Base-by-base conservation (phyloP, 2,329 filamentous ascomycete genomes). In the Fusarium oligoseptatum region DNA sequence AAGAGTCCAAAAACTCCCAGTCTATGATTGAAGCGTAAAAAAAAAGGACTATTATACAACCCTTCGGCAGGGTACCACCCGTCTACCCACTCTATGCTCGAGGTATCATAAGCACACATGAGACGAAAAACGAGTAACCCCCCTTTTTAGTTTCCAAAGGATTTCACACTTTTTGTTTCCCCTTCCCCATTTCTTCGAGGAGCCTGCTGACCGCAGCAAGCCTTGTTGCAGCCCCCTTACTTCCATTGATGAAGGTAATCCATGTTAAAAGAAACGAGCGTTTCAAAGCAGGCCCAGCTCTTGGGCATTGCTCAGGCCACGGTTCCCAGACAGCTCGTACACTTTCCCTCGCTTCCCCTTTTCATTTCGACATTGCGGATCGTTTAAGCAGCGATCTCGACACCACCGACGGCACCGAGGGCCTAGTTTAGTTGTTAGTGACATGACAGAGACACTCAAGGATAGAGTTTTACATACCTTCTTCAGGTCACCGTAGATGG, bases 401-500 rank as follows among this genome's bases (percentile, higher is more conserved):
- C 92, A 85, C 93, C 93, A n/a, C 92, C 92, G 15, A 88, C 90
- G 61, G 93, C 94, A 66, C 92, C 92, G 6, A 95, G 84, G 2
- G 88, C 84, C 84, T 91, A 90, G 94, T 94, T 78, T 93, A 43
- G 17, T 20, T 86, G 79, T 90, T 88, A 71, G 78, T 73, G 78
- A 34, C 39, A 7, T 32, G 43, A 34, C 10, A 15, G 7, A 15
- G n/a, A 41, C 4, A 10, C n/a, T 15, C 14, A 15, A 45, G 43
- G n/a, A 45, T 15, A 39, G 41, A 29, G 14, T 32, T 50, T 60
- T 22, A 68, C 64, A 32, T 70, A 61, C 71, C 17, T 74, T 75
- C 72, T 75, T 75, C 0, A 78, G 61, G 60, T 92, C 89, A 84
- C 93, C 94, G 83, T 97, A 97, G 85, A 97, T 97, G 81, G 93